phyloP scores from a whole-genome alignment of 179 eudicot species.

The Beta macrorhiza region DNA sequence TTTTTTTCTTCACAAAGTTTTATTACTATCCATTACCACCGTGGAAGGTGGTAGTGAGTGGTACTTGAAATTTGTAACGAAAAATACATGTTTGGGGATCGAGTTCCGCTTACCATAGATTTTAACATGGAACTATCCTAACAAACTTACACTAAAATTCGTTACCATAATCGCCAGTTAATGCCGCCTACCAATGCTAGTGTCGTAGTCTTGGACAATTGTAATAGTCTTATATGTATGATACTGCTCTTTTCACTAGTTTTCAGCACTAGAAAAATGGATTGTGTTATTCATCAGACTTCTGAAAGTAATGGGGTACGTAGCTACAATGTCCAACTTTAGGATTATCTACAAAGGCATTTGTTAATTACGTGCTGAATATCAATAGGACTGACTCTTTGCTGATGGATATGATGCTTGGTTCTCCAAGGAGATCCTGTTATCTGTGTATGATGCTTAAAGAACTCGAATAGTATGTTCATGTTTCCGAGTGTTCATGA shows the following conservation, averaged over 20 bases:
- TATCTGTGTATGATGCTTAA: neutral
- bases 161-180: too few relatives aligned
- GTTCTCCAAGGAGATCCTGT: neutral
- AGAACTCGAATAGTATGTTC: neutral
- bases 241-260: neutral
- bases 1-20: too few relatives aligned
- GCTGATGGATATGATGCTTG: constrained; percentile 8
- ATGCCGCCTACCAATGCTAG: too few relatives aligned
- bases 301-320: neutral
- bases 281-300: neutral
- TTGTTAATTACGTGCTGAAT: neutral
- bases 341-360: neutral
- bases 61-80: too few relatives aligned
- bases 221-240: neutral
- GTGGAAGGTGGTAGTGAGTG: too few relatives aligned
- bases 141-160: too few relatives aligned
- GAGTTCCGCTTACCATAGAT: too few relatives aligned
- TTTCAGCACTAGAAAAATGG: neutral
- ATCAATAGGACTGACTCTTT: neutral
- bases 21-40: too few relatives aligned
- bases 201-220: neutral
- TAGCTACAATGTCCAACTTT: neutral
- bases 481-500: neutral
- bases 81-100: too few relatives aligned
- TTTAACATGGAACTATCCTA: too few relatives aligned